Base-by-base conservation (phyloP, 2,329 filamentous ascomycete species). In the Paraconiothyrium brasiliense region DNA sequence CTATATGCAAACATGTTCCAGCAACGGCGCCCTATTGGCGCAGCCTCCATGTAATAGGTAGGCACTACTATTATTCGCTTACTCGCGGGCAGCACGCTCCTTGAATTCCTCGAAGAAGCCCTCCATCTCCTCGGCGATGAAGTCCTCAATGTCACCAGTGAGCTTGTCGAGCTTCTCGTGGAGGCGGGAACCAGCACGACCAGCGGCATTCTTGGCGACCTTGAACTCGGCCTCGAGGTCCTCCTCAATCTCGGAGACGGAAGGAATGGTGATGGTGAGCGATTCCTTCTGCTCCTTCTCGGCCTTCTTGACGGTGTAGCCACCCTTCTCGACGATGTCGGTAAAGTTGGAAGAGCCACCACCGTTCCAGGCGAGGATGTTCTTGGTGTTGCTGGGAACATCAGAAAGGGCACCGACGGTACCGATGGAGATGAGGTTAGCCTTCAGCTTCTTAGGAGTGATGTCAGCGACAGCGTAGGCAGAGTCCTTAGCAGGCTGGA, bases 311-410 rank as follows among this genome's bases (percentile, higher is more conserved):
- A 59, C 67, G 37, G 66, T 37, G 54, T 56, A 56, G n/a, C 54
- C 43, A 48, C 54, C 59, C 69, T 73, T 74, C 66, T 71, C 83
- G 67, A 97, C 81, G 75, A 97, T 97, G 72, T 91, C 85, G 64
- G 87, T 87, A 88, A 92, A 97, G 90, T 99, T 97, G 84, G 87
- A 89, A 78, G 88, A 91, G 76, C 95, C 95, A 83, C 93, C 96
- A 79, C 96, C 95, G 88, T 99, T 99, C 94, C 94, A 99, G 81
- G 94, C 94, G 66, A 99, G 93, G 77, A 97, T 86, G 88, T 99
- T 99, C 79, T 89, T 89, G 71, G 96, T 99, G 79, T 92, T 89
- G 55, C 84, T 85, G 68, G 94, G 94, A 56, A 99, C 90, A 73
- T 96, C 93, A 70, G 85, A 86, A 59, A 99, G 89, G 69, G 88